These are phyloP conservation scores for Umbilicus rupestris DNA, from an alignment of 164 flowering plant species.

Conservation along the genomic window DNA sequence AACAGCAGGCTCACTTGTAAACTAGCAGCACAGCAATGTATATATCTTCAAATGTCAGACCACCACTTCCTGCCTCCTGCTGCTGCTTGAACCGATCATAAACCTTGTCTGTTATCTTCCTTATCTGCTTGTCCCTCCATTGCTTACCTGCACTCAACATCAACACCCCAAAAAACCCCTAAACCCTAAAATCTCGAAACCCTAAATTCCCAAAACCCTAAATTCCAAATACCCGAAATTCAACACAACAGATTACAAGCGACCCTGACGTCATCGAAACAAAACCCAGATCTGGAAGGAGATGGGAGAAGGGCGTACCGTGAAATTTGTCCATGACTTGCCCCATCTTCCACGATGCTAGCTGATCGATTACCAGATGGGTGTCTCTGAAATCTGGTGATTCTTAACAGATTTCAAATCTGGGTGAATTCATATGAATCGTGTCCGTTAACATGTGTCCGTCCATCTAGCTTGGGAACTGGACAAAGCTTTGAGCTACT, in stretches of 20 bases:
- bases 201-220: neutral
- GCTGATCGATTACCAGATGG: no score
- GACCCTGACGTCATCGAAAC: neutral
- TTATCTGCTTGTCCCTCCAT: conserved; percentile 65
- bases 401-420: neutral
- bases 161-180: neutral
- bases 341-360: conserved; percentile 5
- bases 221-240: neutral
- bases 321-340: conserved; percentile 7
- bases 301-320: neutral
- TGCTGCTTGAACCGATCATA: conserved; percentile 51
- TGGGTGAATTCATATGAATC: neutral
- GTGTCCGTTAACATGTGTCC: no score
- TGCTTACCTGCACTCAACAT: conserved; percentile 51
- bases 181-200: neutral
- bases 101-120: conserved; percentile 52
- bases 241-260: neutral
- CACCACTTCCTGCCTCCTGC: conserved; percentile 36
- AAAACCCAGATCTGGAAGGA: neutral
- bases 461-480: conserved; percentile 3
- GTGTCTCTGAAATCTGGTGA: neutral
- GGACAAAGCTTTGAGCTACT: neutral
- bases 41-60: conserved; percentile 73
- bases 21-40: conserved; percentile 83
- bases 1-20: conserved; percentile 50